phyloP scores from a whole-genome alignment of 1,284 basidiomycete species.

The Athelia sp. region DNA sequence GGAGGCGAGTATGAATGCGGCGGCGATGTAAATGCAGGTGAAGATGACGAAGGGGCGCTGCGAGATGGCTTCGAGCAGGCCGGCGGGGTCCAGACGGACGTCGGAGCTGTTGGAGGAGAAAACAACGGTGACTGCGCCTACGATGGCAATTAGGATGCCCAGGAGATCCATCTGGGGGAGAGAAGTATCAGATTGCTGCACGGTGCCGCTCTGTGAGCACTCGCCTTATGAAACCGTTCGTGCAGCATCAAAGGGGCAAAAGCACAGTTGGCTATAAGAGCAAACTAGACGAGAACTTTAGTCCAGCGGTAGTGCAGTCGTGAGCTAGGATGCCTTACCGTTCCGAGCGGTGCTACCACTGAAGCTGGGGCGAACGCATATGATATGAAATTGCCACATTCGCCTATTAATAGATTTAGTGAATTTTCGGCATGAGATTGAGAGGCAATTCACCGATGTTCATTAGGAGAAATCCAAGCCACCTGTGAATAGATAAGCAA shows the following conservation, averaged over 20 bases:
- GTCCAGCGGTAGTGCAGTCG: slow-evolving; percentile 4
- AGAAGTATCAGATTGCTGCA: slow-evolving; percentile 12
- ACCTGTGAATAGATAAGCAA: slow-evolving; percentile 48
- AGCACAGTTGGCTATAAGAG: slow-evolving; percentile 91
- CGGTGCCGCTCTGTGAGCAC: slow-evolving; percentile 3
- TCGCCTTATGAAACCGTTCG: slow-evolving; percentile 70
- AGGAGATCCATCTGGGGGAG: slow-evolving; percentile 67
- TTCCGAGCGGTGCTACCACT: slow-evolving; percentile 92
- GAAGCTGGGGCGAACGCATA: slow-evolving; percentile 90
- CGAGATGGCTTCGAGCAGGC: slow-evolving; percentile 66
- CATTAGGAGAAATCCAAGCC: slow-evolving; percentile 87
- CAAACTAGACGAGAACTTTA: slow-evolving; percentile 51
- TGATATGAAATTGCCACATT: slow-evolving; percentile 78
- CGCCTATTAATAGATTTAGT: background rate
- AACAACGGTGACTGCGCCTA: slow-evolving; percentile 92
- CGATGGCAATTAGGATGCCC: slow-evolving; percentile 77
- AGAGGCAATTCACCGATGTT: slow-evolving; percentile 81
- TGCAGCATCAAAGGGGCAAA: slow-evolving; percentile 89
- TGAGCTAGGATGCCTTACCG: slow-evolving; percentile 47
- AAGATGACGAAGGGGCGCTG: slow-evolving; percentile 75
- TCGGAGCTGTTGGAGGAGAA: slow-evolving; percentile 72
- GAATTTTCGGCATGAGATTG: too few relatives aligned
- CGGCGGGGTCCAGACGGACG: slow-evolving; percentile 62
- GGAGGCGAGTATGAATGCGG: slow-evolving; percentile 53
- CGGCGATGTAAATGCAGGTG: slow-evolving; percentile 54